Percentiles rank a stretch among this genome's conserved stretches.
Conservation (phyloP, 768 basidiomycete species). For the Neoboletus magnificus region DNA sequence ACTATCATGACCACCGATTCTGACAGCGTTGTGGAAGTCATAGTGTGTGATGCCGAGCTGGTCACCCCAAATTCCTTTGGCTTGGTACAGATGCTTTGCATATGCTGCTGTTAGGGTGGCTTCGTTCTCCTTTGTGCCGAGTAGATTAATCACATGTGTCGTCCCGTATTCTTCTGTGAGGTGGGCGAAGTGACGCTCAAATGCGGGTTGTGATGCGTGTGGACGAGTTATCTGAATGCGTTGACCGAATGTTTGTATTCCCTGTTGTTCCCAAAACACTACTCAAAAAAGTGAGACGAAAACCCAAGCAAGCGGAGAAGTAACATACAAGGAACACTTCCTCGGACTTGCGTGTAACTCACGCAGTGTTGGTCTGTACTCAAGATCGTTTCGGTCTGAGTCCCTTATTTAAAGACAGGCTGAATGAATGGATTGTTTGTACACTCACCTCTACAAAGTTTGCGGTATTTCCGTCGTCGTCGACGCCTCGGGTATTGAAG, state of each 20-base stretch:
- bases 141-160: constrained; percentile 85
- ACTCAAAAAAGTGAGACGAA: constrained; percentile 10
- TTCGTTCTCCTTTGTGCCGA: constrained; percentile 93
- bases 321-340: constrained; percentile 86
- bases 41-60: constrained; percentile 81
- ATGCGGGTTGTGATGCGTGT: constrained; percentile 94
- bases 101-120: constrained; percentile 80
- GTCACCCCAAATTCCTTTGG: constrained; percentile 59
- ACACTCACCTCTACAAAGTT: constrained; percentile 88
- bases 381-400: constrained; percentile 86
- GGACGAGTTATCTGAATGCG: constrained; percentile 94
- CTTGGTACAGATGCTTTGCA: constrained; percentile 69
- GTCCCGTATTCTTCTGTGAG: constrained; percentile 83
- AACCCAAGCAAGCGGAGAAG: neutral
- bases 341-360: constrained; percentile 92
- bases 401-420: constrained; percentile 8
- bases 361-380: constrained; percentile 84
- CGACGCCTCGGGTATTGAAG: constrained; percentile 95
- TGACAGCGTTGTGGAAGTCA: constrained; percentile 88
- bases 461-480: constrained; percentile 91
- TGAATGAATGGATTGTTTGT: neutral
- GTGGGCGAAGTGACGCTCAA: constrained; percentile 89
- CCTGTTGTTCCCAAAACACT: constrained; percentile 99
- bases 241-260: constrained; percentile 90
- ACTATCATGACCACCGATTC: constrained; percentile 81